These are phyloP conservation scores for Hygrocybe coccinea DNA, from an alignment of 768 basidiomycete species.

Conservation along the genomic window DNA sequence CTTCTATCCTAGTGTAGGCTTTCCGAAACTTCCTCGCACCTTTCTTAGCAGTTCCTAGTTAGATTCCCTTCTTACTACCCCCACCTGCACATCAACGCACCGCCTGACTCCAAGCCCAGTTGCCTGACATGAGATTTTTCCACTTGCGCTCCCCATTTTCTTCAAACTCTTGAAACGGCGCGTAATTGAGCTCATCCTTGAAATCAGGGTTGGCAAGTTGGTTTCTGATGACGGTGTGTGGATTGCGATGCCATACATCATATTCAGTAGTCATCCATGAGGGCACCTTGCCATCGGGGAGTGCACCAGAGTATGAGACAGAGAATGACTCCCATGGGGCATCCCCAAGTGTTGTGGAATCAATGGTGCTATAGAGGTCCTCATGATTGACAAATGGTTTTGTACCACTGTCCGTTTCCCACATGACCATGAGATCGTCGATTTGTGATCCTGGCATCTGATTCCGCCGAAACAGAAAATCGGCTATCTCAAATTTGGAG, in stretches of 20 bases:
- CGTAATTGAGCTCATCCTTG: slow-evolving; percentile 27
- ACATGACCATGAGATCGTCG: slow-evolving; percentile 1
- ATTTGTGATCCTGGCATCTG: slow-evolving; percentile 4
- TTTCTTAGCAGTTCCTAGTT: too few relatives aligned
- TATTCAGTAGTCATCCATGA: slow-evolving; percentile 30
- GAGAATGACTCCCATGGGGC: background rate
- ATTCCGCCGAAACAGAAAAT: slow-evolving; percentile 1
- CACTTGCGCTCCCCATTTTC: slow-evolving; percentile 22
- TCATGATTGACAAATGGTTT: background rate
- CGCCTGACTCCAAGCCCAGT: slow-evolving; percentile 33
- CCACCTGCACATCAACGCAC: too few relatives aligned
- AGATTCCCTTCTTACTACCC: too few relatives aligned
- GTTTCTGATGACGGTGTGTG: slow-evolving; percentile 23
- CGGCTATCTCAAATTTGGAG: slow-evolving; percentile 1
- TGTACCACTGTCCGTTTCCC: background rate
- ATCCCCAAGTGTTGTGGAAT: too few relatives aligned
- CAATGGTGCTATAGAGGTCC: background rate
- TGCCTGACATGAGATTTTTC: slow-evolving; percentile 36
- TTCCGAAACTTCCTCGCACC: too few relatives aligned
- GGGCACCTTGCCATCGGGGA: background rate
- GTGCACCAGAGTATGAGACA: background rate
- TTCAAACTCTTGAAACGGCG: slow-evolving; percentile 26
- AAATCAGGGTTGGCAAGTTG: slow-evolving; percentile 35
- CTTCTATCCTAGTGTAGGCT: too few relatives aligned
- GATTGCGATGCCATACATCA: slow-evolving; percentile 33